Evolutionary conservation across 805 yeast genomes (phyloP).

Genomic region (Lipomyces starkeyi): DNA sequence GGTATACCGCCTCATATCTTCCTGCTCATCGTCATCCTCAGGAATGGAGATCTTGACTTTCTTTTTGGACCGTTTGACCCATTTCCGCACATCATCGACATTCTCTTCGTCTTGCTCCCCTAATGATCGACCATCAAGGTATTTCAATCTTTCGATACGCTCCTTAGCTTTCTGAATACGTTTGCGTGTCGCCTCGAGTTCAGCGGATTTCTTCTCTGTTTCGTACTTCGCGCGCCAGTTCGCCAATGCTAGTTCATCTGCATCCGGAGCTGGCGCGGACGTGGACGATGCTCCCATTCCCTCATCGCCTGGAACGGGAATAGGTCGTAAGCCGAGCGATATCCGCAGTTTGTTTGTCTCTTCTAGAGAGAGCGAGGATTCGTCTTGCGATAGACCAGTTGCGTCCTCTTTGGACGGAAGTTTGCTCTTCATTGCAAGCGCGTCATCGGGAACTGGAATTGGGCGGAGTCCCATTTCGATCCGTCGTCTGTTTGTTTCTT

Average conservation of each 20-base stretch:
- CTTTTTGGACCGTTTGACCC: constrained; percentile 48
- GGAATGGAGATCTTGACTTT: constrained; percentile 25
- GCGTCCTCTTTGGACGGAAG: not conserved
- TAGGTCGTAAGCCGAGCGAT: constrained; percentile 61
- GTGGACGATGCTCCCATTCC: not conserved
- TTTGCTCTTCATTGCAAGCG: not conserved
- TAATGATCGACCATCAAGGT: constrained; percentile 41
- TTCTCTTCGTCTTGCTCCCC: constrained; percentile 44
- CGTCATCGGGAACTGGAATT: constrained; percentile 45
- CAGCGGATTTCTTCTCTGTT: constrained; percentile 45
- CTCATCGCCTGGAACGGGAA: constrained; percentile 45
- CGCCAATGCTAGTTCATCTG: constrained; percentile 49
- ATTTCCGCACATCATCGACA: constrained; percentile 47
- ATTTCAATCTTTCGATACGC: constrained; percentile 36
- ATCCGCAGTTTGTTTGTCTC: constrained; percentile 36
- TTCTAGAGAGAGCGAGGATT: constrained; percentile 32
- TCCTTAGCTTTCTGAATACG: constrained; percentile 40
- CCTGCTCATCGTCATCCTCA: constrained; percentile 20
- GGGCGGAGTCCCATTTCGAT: constrained; percentile 60
- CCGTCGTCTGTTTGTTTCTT: constrained; percentile 63
- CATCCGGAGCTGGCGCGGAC: constrained; percentile 20
- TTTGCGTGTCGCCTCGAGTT: constrained; percentile 38
- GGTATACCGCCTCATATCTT: constrained; percentile 33
- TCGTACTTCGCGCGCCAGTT: constrained; percentile 46
- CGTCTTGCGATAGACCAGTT: constrained; percentile 26